These are phyloP conservation scores for Colletotrichum sp. DNA, from an alignment of 2,329 filamentous ascomycete genomes.

Conservation along the genomic window DNA sequence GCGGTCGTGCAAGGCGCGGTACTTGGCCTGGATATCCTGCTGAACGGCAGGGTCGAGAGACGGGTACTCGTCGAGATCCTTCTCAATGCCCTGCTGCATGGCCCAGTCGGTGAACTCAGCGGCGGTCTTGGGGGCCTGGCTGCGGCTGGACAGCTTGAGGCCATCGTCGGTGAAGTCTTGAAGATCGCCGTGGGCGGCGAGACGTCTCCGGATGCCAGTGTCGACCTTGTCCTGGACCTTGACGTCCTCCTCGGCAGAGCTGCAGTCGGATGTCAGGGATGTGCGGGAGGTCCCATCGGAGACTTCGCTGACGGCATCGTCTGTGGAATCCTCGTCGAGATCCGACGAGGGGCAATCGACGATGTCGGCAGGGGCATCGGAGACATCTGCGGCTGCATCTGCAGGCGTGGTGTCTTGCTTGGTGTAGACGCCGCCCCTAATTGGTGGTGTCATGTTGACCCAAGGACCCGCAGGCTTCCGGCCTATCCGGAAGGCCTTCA, in stretches of 20 bases:
- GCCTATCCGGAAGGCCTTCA: slow-evolving; percentile 67
- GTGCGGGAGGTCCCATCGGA: slow-evolving; percentile 19
- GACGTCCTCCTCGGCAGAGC: slow-evolving; percentile 9
- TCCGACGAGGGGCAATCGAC: slow-evolving; percentile 13
- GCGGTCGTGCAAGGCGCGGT: slow-evolving; percentile 59
- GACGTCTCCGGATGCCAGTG: slow-evolving; percentile 9
- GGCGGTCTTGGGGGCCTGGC: slow-evolving; percentile 12
- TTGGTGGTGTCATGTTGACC: slow-evolving; percentile 64
- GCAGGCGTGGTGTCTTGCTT: slow-evolving; percentile 21
- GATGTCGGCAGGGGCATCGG: slow-evolving; percentile 1
- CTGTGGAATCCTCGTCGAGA: slow-evolving; percentile 12
- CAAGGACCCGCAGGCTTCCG: slow-evolving; percentile 58
- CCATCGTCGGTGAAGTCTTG: not conserved
- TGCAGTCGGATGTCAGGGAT: slow-evolving; percentile 21
- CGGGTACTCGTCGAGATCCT: slow-evolving; percentile 48
- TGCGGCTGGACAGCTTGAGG: not conserved
- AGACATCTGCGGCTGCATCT: not conserved
- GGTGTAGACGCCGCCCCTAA: slow-evolving; percentile 53
- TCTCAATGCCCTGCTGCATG: slow-evolving; percentile 38
- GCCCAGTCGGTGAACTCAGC: slow-evolving; percentile 39
- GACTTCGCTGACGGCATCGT: slow-evolving; percentile 14
- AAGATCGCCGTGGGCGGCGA: not conserved
- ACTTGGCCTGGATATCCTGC: slow-evolving; percentile 58
- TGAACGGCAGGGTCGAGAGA: slow-evolving; percentile 60
- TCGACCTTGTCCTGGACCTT: not conserved